A percentile compares a stretch with the other conserved stretches of the same genome.
Evolutionary conservation across 257 asterid genomes (phyloP).

Genomic region (Anisodus acutangulus): DNA sequence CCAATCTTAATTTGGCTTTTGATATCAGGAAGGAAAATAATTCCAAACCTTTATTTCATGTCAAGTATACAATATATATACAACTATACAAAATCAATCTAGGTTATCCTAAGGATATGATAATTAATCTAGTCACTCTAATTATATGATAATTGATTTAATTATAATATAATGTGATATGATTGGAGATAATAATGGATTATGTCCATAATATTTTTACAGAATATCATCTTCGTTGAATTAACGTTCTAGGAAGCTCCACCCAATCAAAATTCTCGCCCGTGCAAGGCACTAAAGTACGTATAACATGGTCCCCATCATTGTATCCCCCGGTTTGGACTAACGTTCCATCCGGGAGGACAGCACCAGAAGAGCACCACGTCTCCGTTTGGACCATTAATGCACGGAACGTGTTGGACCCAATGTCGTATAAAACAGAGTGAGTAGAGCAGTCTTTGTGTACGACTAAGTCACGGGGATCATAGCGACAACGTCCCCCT

Average conservation of each 20-base stretch:
- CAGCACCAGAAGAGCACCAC: slow-evolving; percentile 74
- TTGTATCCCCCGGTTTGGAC: slow-evolving; percentile 59
- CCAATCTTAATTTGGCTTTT: too few species aligned
- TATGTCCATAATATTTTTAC: too few species aligned
- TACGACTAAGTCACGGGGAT: neutral
- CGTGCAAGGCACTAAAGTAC: slow-evolving; percentile 43
- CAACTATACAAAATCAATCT: too few species aligned
- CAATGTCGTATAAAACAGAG: slow-evolving; percentile 58
- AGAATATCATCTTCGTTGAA: slow-evolving; percentile 59
- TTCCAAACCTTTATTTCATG: too few species aligned
- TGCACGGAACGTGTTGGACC: neutral
- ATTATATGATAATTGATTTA: too few species aligned
- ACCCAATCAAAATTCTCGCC: slow-evolving; percentile 53
- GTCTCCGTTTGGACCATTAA: slow-evolving; percentile 56
- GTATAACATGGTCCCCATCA: slow-evolving; percentile 50
- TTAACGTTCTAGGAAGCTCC: slow-evolving; percentile 39
- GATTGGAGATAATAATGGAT: too few species aligned
- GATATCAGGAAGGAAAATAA: too few species aligned
- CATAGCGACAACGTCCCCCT: slow-evolving; percentile 43
- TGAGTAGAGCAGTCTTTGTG: slow-evolving; percentile 62
- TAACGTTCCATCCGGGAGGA: slow-evolving; percentile 51
- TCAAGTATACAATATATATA: too few species aligned
- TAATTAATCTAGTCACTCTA: too few species aligned
- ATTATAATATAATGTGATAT: too few species aligned
- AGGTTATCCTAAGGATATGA: too few species aligned